Conservation (phyloP, 1,139 yeast species). For the Hemisphaericaspora xylofermentans region DNA sequence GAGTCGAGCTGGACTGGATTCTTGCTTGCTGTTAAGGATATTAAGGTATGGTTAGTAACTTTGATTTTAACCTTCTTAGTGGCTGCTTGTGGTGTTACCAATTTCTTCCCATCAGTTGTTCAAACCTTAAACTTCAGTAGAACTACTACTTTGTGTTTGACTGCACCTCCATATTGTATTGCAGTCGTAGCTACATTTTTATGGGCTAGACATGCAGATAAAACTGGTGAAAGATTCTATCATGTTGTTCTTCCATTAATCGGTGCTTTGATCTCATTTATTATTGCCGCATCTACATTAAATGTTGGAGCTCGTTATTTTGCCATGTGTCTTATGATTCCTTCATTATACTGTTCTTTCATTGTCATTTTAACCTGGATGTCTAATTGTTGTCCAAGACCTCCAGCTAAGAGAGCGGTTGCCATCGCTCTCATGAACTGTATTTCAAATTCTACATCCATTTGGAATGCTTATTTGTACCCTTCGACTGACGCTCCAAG, state of each 20-base stretch:
- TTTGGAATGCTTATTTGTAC: slow-evolving; percentile 54
- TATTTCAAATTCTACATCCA: slow-evolving; percentile 51
- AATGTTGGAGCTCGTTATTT: slow-evolving; percentile 60
- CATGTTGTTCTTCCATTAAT: slow-evolving; percentile 49
- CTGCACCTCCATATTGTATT: slow-evolving; percentile 60
- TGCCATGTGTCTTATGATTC: slow-evolving; percentile 63
- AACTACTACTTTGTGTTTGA: slow-evolving; percentile 52
- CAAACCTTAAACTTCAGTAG: slow-evolving; percentile 50
- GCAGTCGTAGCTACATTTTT: slow-evolving; percentile 54
- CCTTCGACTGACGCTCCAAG: slow-evolving; percentile 43
- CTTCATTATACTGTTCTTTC: slow-evolving; percentile 56
- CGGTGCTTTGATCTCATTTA: slow-evolving; percentile 47
- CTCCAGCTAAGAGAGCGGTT: slow-evolving; percentile 54
- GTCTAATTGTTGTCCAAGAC: slow-evolving; percentile 52
- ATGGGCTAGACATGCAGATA: slow-evolving; percentile 60
- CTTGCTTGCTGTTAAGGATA: slow-evolving; percentile 40
- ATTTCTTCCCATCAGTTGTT: slow-evolving; percentile 62
- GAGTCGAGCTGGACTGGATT: slow-evolving; percentile 37
- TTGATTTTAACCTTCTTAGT: slow-evolving; percentile 49
- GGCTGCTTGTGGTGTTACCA: slow-evolving; percentile 59
- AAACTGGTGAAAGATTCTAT: slow-evolving; percentile 54
- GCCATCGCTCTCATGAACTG: slow-evolving; percentile 53
- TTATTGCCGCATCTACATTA: slow-evolving; percentile 53
- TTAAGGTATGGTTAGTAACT: slow-evolving; percentile 48
- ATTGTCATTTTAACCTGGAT: slow-evolving; percentile 57